Base-by-base conservation (phyloP, 164 flowering plant species). In the Brasenia schreberi region DNA sequence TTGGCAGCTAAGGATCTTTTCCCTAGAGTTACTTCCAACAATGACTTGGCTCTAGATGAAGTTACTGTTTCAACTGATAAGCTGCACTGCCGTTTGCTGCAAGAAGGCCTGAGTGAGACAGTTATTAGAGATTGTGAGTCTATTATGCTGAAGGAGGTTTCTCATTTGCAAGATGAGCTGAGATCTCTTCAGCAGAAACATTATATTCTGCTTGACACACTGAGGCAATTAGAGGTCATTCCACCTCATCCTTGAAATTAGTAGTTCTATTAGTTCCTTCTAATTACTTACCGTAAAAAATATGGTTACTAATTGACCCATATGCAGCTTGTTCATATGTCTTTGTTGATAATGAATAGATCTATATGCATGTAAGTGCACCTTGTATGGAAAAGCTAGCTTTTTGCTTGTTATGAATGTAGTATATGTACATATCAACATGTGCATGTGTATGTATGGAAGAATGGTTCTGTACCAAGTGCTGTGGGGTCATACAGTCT, bases 221-320 rank as follows among this genome's bases (percentile, higher is more conserved):
- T 94, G 71, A 83, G 96, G 72, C 95, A 83, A 69, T 69, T 94
- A 73, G 97, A 94, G 96, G 99, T 94, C 79, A 39, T 14, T 43
- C 19, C 62, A 65, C 60, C 65, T 71, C 10, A 49, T 64, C 56
- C 56, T 49, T 49, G 10, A 49, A 9, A 5, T 49, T 49, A 49
- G 16, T 14, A 49, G 16, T 49, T 49, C 16, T 6, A 49, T 49
- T 49, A 49, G 16, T 49, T 49, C 56, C 4, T 9, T 14, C 1
- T 9, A 6, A 9, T 6, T 49, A 49, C 12, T 49, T 14, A 49
- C 16, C 16, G 10, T 14, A 49, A 14, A 14, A 49, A 49, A 49
- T 5, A 14, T 49, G 56, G 16, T 49, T 49, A 14, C 16, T 33
- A 33, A 49, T 49, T 49, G 10, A 49, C 14, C 16, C 12, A 49